Base-by-base conservation (phyloP, 164 flowering plant genomes). In the Platanus orientalis region DNA sequence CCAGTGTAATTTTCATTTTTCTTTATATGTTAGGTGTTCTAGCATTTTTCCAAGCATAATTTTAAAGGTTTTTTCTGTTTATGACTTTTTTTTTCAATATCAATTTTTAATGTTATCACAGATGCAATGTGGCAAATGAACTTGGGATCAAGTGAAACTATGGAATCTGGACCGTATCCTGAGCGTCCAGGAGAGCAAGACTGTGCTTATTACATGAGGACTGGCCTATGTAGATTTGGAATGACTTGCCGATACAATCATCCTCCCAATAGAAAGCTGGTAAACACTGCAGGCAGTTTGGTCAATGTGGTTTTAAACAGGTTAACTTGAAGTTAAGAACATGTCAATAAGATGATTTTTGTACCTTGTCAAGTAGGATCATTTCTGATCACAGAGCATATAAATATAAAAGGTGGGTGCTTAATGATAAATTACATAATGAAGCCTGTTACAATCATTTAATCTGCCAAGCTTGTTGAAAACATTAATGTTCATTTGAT, bases 211-310 rank as follows among this genome's bases (percentile, higher is more conserved):
- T 95, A 92, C 67, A 79, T 92, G 61, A 80, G 97, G 77, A 95
- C 99, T 19, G 99, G 99, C 34, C 81, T 84, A 26, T 94, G 99
- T 68, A 83, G 96, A 77, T 94, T 82, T 82, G 99, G 99, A 23
- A 73, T 82, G 54, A 79, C 92, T 4, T 94, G 99, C 63, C 83
- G 99, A 51, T 94, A 84, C 72, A 94, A 91, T 76, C 99, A 94
- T 73, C 97, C 99, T 71, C 84, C 88, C 50, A 84, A 94, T 61
- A 74, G 99, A 68, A 79, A 84, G 69, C 84, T 88, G 92, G 99
- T 95, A 88, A 71, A 48, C 17, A 32, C 58, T 55, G 57, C 27
- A 19, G 39, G 25, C 24, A 6, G 7, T 65, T 65, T 25, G 4
- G 49, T 26, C 62, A 30, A 58, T 45, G 1, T 49, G 44, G 12